phyloP scores from a whole-genome alignment of 371 early-diverging fungal species.

The Lichtheimia ornata region DNA sequence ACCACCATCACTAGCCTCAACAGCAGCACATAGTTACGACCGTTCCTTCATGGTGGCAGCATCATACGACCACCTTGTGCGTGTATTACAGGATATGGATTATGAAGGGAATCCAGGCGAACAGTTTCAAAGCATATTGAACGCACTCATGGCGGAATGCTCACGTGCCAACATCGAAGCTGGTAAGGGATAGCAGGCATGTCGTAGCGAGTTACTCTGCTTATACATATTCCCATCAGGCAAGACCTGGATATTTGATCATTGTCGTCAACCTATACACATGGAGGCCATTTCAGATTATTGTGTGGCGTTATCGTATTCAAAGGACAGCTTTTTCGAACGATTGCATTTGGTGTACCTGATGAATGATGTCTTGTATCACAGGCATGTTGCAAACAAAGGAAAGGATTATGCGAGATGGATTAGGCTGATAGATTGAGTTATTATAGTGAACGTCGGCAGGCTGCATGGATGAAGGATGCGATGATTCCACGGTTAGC shows the following conservation, averaged over 20 bases:
- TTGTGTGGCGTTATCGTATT: conserved; percentile 45
- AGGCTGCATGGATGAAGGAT: conserved; percentile 57
- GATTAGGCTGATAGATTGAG: background rate
- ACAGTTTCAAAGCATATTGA: conserved; percentile 41
- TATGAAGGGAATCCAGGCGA: conserved; percentile 14
- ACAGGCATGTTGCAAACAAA: conserved; percentile 38
- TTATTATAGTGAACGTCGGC: conserved; percentile 47
- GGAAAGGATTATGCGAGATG: background rate
- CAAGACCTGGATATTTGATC: conserved; percentile 60
- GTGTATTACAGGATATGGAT: background rate
- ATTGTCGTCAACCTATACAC: conserved; percentile 48
- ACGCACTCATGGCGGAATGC: conserved; percentile 60
- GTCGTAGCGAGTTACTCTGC: background rate
- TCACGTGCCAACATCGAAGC: conserved; percentile 64
- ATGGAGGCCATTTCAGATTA: conserved; percentile 41
- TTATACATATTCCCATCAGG: conserved; percentile 37
- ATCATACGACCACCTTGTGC: conserved; percentile 2
- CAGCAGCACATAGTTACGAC: background rate
- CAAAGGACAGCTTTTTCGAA: conserved; percentile 51
- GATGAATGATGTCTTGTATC: conserved; percentile 61
- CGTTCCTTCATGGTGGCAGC: background rate
- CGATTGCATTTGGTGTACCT: conserved; percentile 61
- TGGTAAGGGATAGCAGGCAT: background rate
- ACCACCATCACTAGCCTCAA: background rate
- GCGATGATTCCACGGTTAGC: conserved; percentile 54